Evolutionary conservation across 768 basidiomycete species (phyloP), one percentile per base, ranked within the genome.

Genomic region (Jaapia argillacea): DNA sequence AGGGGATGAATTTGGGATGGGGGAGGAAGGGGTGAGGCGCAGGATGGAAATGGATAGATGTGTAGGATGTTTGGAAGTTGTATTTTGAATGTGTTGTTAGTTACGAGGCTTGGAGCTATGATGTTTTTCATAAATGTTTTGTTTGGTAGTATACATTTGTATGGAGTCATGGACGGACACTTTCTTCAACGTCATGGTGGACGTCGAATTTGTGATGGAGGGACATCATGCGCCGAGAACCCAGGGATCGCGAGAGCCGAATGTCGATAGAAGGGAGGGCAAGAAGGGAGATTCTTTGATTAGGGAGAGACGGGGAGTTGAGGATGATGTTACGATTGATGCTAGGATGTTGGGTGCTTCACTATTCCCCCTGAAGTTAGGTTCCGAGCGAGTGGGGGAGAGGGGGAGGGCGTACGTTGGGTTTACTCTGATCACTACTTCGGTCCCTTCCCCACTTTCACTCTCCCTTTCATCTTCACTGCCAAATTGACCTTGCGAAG

Each of bases 401-500:
- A 33, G 16, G 16, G 10, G 31, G 16, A 33, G 31, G 31, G 10
- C 10, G 31, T n/a, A n/a, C n/a, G n/a, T n/a, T n/a, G n/a, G n/a
- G n/a, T n/a, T n/a, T n/a, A n/a, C n/a, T n/a, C n/a, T n/a, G n/a
- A n/a, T n/a, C n/a, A n/a, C n/a, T n/a, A n/a, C n/a, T n/a, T n/a
- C n/a, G n/a, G n/a, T n/a, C n/a, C n/a, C n/a, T n/a, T n/a, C n/a
- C n/a, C n/a, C n/a, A n/a, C n/a, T n/a, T n/a, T n/a, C n/a, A n/a
- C n/a, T n/a, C n/a, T n/a, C n/a, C n/a, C n/a, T n/a, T n/a, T n/a
- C n/a, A n/a, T n/a, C n/a, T n/a, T 10, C 16, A 33, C 31, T 16
- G 16, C 31, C 10, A 33, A n/a, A 24, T 44, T 38, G 23, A 28
- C 53, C 64, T 45, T 46, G 77, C 76, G 54, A 60, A 49, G 62